Base-by-base conservation (phyloP, 306 rosid species). In the Astragalus membranaceus region DNA sequence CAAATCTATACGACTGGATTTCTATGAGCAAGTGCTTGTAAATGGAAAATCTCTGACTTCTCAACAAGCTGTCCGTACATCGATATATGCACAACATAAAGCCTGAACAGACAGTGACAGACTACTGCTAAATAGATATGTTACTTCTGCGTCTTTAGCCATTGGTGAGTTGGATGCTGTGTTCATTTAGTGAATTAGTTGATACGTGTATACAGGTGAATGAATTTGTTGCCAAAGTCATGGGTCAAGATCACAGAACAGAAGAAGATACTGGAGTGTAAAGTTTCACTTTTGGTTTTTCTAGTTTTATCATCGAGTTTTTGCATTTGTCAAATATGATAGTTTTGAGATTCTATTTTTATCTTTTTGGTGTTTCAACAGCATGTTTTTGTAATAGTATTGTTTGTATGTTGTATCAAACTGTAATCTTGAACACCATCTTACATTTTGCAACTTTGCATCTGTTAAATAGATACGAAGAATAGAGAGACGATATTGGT, bases 1-100 rank as follows among this genome's bases (percentile, higher is more conserved):
- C 92, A 91, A 86, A 55, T 90, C 95, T 41, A 79, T 91, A 70
- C 97, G 89, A 10, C 81, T 88, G 80, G 97, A 94, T 85, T 90
- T 90, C 92, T 63, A 80, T 60, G 94, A 88, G 64, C 98, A 94
- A 81, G 47, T 90, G 70, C 87, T 88, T 70, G 96, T 90, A 59
- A 90, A 94, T 72, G 98, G 98, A 75, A 88, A 85, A 78, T 83
- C 92, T 66, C 79, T 80, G 56, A 72, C 94, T 75, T 73, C 84
- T 58, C 84, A 80, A 9, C 91, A 94, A 72, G 88, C 84, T n/a
- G 79, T 84, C 60, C 87, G 20, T 9, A 26, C 87, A 32, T 87
- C 97, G 39, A 87, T 94, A 71, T 77, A 72, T 59, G 98, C 97
- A 51, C 92, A 94, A 29, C 98, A 87, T 75, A 87, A 89, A 81